Base-by-base conservation (phyloP, 2,329 filamentous ascomycete genomes). In the Diaporthe eres region DNA sequence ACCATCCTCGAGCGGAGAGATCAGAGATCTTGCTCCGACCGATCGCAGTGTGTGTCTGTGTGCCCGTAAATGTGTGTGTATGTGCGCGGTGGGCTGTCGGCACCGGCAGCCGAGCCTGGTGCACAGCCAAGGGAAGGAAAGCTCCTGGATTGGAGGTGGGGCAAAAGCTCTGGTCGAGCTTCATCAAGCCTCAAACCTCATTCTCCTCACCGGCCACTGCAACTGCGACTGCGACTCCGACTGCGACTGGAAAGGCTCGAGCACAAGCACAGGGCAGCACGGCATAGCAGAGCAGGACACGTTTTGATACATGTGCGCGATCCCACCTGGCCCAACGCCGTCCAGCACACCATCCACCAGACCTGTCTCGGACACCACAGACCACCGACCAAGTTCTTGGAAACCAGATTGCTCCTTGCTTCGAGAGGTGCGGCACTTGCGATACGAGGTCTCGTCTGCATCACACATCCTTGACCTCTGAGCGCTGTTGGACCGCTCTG, bases 41-140 rank as follows among this genome's bases (percentile, higher is more conserved):
- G 61, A 67, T 67, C 61, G 37, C 37, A 67, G 42, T 49, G 61
- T 67, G 61, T 37, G 61, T 65, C 61, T 65, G 61, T 63, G 60
- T 65, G 61, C 53, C 53, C 8, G 7, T 28, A n/a, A n/a, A n/a
- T 37, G 57, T 65, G 28, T 65, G n/a, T 49, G 25, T 51, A 31
- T 10, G 60, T 65, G 60, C 42, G 25, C 37, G 37, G 31, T 53
- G 63, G 63, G 65, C n/a, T 53, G 34, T 68, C 65, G 65, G 65
- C 47, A 42, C 65, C 65, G 47, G 65, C 65, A 68, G 65, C 65
- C 65, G 65, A 68, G 42, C 25, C 19, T 22, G 17, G 8, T 47
- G 34, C 55, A 13, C 55, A 49, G 47, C 47, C 65, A 13, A 31
- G 15, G 28, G 8, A 34, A 19, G 34, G 28, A 63, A 63, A 63